Evolutionary conservation across 2,329 filamentous ascomycete species (phyloP).

Genomic region (Fusarium sp.): DNA sequence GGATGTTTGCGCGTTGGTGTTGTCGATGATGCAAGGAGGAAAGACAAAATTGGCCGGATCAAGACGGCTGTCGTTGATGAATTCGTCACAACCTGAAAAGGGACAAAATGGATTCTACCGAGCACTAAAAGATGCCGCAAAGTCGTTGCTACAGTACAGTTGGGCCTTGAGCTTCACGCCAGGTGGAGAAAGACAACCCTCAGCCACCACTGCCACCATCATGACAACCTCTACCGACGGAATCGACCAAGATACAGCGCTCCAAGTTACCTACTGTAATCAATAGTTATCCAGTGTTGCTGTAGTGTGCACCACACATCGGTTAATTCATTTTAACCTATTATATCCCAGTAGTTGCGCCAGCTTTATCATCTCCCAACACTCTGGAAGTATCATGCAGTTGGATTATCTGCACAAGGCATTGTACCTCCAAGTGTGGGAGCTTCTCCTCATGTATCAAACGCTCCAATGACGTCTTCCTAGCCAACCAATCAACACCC

Average conservation of each 20-base stretch:
- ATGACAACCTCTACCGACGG: conserved; percentile 11
- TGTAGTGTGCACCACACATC: conserved; percentile 21
- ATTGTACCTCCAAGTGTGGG: not conserved
- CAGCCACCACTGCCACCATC: conserved; percentile 22
- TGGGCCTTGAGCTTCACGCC: conserved; percentile 19
- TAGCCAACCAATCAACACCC: conserved; percentile 8
- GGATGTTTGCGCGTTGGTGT: conserved; percentile 17
- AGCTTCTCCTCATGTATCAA: conserved; percentile 20
- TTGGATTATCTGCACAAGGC: conserved; percentile 1
- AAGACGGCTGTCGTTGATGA: conserved; percentile 17
- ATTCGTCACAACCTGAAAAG: conserved; percentile 13
- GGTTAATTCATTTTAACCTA: conserved; percentile 3
- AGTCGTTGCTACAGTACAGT: conserved; percentile 3
- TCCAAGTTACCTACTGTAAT: not conserved
- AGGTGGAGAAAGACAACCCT: conserved; percentile 15
- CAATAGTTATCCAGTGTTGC: not conserved
- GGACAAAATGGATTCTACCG: too few relatives aligned
- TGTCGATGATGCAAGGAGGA: conserved; percentile 10
- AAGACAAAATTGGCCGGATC: not conserved
- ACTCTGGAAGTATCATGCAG: conserved; percentile 5
- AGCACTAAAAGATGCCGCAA: conserved; percentile 2
- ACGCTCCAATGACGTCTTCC: conserved; percentile 34
- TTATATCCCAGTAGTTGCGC: not conserved
- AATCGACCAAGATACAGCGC: conserved; percentile 1
- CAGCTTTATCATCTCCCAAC: conserved; percentile 24